Evolutionary conservation across 352 stramenopile species (phyloP).

Genomic region (Thraustotheca clavata): DNA sequence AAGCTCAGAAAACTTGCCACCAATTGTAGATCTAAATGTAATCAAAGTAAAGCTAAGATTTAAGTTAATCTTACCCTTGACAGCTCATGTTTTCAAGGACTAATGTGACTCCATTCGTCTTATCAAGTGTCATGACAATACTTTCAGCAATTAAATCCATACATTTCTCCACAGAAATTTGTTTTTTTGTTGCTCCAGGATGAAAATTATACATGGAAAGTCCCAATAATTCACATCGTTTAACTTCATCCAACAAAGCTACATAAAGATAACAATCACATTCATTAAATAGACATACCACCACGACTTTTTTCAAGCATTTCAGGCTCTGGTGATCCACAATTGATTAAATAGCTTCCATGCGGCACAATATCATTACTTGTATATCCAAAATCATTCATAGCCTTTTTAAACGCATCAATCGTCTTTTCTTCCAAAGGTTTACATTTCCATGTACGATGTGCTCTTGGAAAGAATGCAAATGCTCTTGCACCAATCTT

Average conservation of each 20-base stretch:
- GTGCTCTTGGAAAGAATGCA: slow-evolving; percentile 35
- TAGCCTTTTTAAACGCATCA: slow-evolving; percentile 23
- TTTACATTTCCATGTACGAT: slow-evolving; percentile 30
- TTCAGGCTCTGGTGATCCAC: slow-evolving; percentile 29
- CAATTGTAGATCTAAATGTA: slow-evolving; percentile 21
- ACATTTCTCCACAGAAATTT: slow-evolving; percentile 23
- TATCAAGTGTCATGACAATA: slow-evolving; percentile 26
- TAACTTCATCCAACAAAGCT: slow-evolving; percentile 35
- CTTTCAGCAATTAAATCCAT: slow-evolving; percentile 28
- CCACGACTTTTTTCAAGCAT: slow-evolving; percentile 31
- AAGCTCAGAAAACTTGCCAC: slow-evolving; percentile 31
- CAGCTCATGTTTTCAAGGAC: slow-evolving; percentile 39
- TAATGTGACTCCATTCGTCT: slow-evolving; percentile 28
- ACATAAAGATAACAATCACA: not conserved
- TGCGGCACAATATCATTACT: slow-evolving; percentile 30
- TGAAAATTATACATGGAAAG: slow-evolving; percentile 38
- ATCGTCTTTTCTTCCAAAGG: slow-evolving; percentile 22
- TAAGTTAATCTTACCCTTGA: slow-evolving; percentile 32
- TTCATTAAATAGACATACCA: not conserved
- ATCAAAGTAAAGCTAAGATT: not conserved
- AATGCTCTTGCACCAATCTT: slow-evolving; percentile 27
- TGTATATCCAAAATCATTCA: slow-evolving; percentile 21
- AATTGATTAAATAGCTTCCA: slow-evolving; percentile 41
- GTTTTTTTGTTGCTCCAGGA: slow-evolving; percentile 25
- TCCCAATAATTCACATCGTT: slow-evolving; percentile 31